Evolutionary conservation across 2,329 filamentous ascomycete genomes (phyloP).

Genomic region (Parascedosporium putredinis): DNA sequence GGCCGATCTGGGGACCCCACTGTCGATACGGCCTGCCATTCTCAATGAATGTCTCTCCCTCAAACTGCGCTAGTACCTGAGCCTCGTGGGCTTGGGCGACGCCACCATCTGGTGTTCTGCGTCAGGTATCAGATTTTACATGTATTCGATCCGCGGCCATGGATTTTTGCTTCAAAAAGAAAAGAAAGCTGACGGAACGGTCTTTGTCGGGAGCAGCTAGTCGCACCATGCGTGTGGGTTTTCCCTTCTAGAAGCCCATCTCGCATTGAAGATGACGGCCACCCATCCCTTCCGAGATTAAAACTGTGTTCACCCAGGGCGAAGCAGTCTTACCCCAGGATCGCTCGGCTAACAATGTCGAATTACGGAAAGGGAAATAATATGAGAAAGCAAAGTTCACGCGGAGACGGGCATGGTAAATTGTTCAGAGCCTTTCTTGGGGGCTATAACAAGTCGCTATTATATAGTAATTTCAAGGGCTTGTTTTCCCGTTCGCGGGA

Average conservation of each 20-base stretch:
- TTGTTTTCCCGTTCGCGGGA: not conserved
- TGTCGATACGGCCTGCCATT: no score
- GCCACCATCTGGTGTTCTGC: not conserved
- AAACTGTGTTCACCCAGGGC: not conserved
- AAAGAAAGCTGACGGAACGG: not conserved
- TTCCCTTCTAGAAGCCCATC: not conserved
- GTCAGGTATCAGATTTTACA: not conserved
- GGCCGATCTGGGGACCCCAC: no score
- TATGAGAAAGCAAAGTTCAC: not conserved
- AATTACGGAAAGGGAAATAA: no score
- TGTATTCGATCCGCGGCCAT: no score
- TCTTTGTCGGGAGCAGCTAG: not conserved
- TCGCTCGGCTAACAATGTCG: not conserved
- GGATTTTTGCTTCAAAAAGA: no score
- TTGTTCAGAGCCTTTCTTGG: not conserved
- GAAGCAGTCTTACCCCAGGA: not conserved
- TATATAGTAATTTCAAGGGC: not conserved
- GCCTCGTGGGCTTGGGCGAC: not conserved
- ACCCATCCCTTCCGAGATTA: not conserved
- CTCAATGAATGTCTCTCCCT: not conserved
- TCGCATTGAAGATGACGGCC: not conserved
- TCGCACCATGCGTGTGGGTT: not conserved
- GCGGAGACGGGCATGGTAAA: no score
- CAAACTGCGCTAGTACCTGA: not conserved
- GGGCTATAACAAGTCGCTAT: not conserved